Conservation (phyloP, 2,329 filamentous ascomycete species). For the Alternaria longipes region DNA sequence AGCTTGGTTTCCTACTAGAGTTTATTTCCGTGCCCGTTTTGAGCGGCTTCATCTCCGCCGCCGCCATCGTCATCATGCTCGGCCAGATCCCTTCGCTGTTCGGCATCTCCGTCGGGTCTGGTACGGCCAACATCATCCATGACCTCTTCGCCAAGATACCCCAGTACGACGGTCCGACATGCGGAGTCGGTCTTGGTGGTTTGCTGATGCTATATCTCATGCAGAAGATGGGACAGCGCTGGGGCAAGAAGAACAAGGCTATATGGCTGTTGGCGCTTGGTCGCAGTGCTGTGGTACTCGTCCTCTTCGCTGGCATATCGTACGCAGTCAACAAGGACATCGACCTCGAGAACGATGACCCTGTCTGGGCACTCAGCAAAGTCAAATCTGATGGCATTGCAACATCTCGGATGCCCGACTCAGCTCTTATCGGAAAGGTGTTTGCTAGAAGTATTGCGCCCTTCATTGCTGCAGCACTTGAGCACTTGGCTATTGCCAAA, state of each 20-base stretch:
- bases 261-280: conserved; percentile 69
- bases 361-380: conserved; percentile 67
- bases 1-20: conserved; percentile 71
- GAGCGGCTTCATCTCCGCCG: conserved; percentile 72
- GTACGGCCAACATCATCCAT: conserved; percentile 66
- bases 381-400: conserved; percentile 65
- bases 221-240: conserved; percentile 66
- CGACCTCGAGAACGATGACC: conserved; percentile 46
- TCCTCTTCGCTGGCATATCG: conserved; percentile 70
- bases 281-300: conserved; percentile 67
- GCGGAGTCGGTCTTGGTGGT: conserved; percentile 66
- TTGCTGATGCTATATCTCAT: conserved; percentile 66
- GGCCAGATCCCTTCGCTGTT: conserved; percentile 71
- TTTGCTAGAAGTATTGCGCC: conserved; percentile 66
- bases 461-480: conserved; percentile 68
- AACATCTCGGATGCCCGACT: conserved; percentile 59
- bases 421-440: conserved; percentile 62
- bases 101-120: conserved; percentile 62
- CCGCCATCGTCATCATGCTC: conserved; percentile 71
- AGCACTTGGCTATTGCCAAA: conserved; percentile 72
- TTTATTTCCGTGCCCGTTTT: conserved; percentile 72
- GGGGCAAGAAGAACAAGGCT: conserved; percentile 66
- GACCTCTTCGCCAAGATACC: conserved; percentile 67
- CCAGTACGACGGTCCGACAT: conserved; percentile 66
- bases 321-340: conserved; percentile 67